Base-by-base conservation (phyloP, 495 filamentous ascomycete genomes). In the Aspergillus steynii region DNA sequence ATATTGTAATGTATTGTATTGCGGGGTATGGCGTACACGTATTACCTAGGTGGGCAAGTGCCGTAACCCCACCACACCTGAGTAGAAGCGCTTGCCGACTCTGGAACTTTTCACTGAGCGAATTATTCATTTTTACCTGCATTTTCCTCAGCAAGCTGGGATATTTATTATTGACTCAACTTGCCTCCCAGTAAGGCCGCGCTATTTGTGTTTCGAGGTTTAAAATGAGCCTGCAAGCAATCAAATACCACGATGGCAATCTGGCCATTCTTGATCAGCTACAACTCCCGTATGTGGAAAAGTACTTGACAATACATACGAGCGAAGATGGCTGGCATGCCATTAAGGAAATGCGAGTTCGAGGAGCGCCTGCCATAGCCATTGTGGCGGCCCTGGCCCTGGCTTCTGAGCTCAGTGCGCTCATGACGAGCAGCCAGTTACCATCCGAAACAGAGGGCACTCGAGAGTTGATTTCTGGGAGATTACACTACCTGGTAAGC, bases 351-450 rank as follows among this genome's bases (percentile, higher is more conserved):
- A 99, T 99, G 95, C 86, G 92, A 59, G 94, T 97, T 27, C 85
- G 92, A 73, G 92, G 95, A 31, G 95, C 95, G 12, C 95, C 95
- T 25, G 95, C 96, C 47, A 99, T 99, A 68, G 95, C 96, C 37
- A 97, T 99, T 56, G 95, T 99, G 15, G 95, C 96, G 28, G 92
- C 91, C 6, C 85, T 99, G 42, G 87, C 89, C 5, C 84, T 96
- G 34, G 92, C 90, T 5, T 88, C 95, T 12, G 78, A 81, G 50
- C 63, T 79, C 26, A 60, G 69, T 27, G 54, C 52, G 15, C 62
- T 76, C 12, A 46, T 67, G 12, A 54, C 55, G n/a, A 50, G 57
- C 15, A 60, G 64, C 7, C 66, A 72, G 31, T 46, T 76, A 32
- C 65, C 76, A 4, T 42, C 79, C 1, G 78, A 74, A 4, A 68